These are phyloP conservation scores for Acacia melanoxylon DNA, from an alignment of 306 rosid species.

Conservation along the genomic window DNA sequence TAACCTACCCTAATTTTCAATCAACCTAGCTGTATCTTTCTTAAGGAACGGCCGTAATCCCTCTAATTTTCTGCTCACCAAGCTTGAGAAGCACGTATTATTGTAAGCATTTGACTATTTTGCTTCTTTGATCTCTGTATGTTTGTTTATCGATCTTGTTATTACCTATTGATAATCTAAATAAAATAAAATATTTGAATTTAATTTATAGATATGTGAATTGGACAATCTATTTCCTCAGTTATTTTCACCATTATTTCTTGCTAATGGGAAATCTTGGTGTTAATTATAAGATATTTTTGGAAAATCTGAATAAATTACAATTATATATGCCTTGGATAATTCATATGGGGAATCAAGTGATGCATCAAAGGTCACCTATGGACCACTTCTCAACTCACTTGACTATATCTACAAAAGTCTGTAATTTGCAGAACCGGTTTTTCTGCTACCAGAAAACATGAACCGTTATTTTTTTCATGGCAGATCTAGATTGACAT, in stretches of 20 bases:
- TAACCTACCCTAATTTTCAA: neutral
- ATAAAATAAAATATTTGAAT: neutral
- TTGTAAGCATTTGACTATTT: neutral
- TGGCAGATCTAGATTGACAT: neutral
- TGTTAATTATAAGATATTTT: neutral
- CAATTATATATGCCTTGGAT: neutral
- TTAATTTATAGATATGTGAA: neutral
- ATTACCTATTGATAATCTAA: neutral
- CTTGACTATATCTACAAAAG: too few relatives aligned
- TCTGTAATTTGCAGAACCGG: too few relatives aligned
- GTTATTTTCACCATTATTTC: neutral
- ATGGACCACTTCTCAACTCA: too few relatives aligned
- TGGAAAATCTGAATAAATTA: neutral
- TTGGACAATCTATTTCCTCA: neutral
- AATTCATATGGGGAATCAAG: neutral
- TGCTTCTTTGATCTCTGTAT: accelerated
- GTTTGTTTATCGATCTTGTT: neutral
- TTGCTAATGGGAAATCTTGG: neutral
- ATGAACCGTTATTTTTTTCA: neutral
- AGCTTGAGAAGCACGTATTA: neutral
- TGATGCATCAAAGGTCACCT: too few relatives aligned
- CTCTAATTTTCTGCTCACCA: neutral
- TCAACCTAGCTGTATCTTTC: neutral
- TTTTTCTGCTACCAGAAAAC: too few relatives aligned
- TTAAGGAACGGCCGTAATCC: neutral